phyloP scores from a whole-genome alignment of 2,329 filamentous ascomycete species.

The Ambrosiella beaveri region DNA sequence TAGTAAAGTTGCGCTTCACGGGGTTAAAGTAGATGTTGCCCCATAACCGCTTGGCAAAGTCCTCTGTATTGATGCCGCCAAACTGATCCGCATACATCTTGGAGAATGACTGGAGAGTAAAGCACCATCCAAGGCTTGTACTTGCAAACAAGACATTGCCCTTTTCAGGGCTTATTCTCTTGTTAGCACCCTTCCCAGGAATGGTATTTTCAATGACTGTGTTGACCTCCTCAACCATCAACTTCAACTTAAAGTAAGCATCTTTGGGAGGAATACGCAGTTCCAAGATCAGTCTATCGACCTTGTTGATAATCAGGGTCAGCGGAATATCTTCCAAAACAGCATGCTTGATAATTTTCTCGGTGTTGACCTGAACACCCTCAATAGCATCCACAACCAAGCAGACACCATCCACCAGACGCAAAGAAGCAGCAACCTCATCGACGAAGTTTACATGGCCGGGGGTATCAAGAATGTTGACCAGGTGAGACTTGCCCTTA shows the following conservation, averaged over 20 bases:
- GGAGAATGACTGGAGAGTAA: conserved; percentile 83
- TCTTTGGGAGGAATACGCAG: conserved; percentile 86
- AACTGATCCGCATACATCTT: conserved; percentile 92
- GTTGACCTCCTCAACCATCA: conserved; percentile 97
- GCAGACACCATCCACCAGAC: conserved; percentile 80
- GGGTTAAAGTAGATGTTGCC: conserved; percentile 96
- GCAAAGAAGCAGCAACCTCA: conserved; percentile 75
- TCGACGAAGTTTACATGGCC: conserved; percentile 98
- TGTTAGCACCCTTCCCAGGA: conserved; percentile 61
- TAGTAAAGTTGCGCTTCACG: conserved; percentile 72
- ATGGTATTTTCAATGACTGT: conserved; percentile 79
- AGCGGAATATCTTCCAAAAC: conserved; percentile 78
- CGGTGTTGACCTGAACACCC: conserved; percentile 95
- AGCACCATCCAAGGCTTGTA: conserved; percentile 89
- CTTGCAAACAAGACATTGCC: conserved; percentile 97
- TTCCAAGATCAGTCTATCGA: conserved; percentile 88
- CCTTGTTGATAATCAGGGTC: conserved; percentile 87
- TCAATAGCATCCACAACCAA: conserved; percentile 92
- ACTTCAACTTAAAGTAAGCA: conserved; percentile 97
- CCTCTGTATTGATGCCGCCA: conserved; percentile 59
- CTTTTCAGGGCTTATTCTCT: conserved; percentile 81
- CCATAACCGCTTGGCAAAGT: conserved; percentile 79
- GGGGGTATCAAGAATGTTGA: conserved; percentile 91
- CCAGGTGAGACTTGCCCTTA: conserved; percentile 81
- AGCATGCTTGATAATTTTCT: conserved; percentile 93